A percentile compares a stretch with the other conserved stretches of the same genome.
Evolutionary conservation across 140 eudicot genomes (phyloP).

Genomic region (Flaveria floridana): DNA sequence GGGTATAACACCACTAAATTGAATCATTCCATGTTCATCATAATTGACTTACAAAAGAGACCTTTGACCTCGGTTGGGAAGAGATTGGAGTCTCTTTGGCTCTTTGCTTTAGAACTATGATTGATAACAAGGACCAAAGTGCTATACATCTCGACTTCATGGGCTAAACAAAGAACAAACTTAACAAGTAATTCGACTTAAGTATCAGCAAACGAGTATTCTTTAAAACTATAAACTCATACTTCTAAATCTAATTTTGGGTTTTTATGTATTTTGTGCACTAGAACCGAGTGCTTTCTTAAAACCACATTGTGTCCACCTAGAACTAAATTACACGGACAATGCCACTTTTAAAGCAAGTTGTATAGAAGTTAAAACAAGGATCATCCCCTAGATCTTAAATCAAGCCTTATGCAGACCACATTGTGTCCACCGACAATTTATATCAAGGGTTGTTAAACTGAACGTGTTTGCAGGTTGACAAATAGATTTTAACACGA

Average conservation of each 20-base stretch:
- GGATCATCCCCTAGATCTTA: neutral
- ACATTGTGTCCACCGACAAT: too few species aligned
- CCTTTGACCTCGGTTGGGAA: neutral
- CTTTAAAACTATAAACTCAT: neutral
- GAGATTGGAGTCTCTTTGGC: neutral
- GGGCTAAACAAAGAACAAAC: neutral
- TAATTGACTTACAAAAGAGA: neutral
- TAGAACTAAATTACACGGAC: neutral
- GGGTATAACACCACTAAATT: constrained; percentile 19
- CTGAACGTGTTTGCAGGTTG: too few species aligned
- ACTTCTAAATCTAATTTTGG: neutral
- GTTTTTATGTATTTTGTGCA: too few species aligned
- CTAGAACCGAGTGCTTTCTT: neutral
- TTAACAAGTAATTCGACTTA: too few species aligned
- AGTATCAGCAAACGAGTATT: too few species aligned
- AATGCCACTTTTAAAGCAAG: neutral
- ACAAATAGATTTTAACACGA: too few species aligned
- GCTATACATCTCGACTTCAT: neutral
- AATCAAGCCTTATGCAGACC: too few species aligned
- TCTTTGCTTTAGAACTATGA: neutral
- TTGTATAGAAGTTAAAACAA: neutral
- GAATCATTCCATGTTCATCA: constrained; percentile 8
- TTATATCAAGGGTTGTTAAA: too few species aligned
- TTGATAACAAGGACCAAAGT: neutral
- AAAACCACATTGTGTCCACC: neutral